These are phyloP conservation scores for Pseudocercospora musae DNA, from an alignment of 2,329 filamentous ascomycete species.

Conservation along the genomic window DNA sequence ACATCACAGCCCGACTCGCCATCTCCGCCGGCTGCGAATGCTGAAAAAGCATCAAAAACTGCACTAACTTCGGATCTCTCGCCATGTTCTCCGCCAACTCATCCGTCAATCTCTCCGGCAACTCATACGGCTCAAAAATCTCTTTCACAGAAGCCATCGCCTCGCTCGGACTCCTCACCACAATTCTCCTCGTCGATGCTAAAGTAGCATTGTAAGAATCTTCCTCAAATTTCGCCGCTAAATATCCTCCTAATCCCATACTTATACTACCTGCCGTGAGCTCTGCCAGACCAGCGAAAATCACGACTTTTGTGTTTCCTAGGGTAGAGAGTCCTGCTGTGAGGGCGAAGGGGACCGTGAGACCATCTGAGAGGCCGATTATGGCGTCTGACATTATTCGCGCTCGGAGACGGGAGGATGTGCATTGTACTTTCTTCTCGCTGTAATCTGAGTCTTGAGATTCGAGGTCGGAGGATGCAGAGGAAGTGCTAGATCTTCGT, in stretches of 20 bases:
- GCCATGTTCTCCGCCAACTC: constrained; percentile 52
- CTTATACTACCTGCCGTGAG: constrained; percentile 71
- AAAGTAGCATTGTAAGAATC: constrained; percentile 44
- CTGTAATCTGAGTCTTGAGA: not conserved
- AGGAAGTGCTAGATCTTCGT: not conserved
- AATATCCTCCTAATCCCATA: constrained; percentile 73
- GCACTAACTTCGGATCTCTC: constrained; percentile 48
- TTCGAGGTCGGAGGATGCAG: not conserved
- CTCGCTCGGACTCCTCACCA: constrained; percentile 41
- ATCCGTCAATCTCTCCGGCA: constrained; percentile 44
- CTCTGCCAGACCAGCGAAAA: constrained; percentile 67
- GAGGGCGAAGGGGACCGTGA: constrained; percentile 76
- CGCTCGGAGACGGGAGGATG: not conserved
- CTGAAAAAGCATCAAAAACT: constrained; percentile 61
- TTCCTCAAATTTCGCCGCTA: constrained; percentile 62
- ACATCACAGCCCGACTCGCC: constrained; percentile 41
- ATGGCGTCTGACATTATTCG: constrained; percentile 58
- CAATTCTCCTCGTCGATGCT: constrained; percentile 42
- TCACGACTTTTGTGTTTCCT: constrained; percentile 34
- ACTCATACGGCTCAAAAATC: constrained; percentile 47
- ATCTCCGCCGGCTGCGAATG: constrained; percentile 46
- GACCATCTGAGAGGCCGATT: constrained; percentile 74
- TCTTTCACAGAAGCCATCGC: constrained; percentile 35
- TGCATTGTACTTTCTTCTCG: not conserved
- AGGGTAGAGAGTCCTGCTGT: constrained; percentile 66